These are phyloP conservation scores for Saccharomycodes ludwigii DNA, from an alignment of 805 yeast genomes.

Conservation along the genomic window DNA sequence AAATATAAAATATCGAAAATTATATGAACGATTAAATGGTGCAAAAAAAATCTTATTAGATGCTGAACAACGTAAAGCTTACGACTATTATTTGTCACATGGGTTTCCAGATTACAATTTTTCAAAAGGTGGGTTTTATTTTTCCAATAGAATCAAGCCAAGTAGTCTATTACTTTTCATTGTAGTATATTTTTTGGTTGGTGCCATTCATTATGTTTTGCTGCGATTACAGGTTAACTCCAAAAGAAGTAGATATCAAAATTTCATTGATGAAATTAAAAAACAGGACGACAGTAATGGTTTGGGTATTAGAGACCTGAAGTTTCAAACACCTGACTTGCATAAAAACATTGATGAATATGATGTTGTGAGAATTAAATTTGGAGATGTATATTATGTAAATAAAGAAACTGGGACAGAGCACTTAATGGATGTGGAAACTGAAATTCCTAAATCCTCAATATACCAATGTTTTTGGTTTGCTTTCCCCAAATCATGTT, in stretches of 20 bases:
- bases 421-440: slow-evolving; percentile 18
- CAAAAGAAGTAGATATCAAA: slow-evolving; percentile 43
- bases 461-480: slow-evolving; percentile 14
- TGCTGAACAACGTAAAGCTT: slow-evolving; percentile 48
- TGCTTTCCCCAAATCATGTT: too few species aligned
- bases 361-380: slow-evolving; percentile 41
- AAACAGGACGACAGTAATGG: slow-evolving; percentile 45
- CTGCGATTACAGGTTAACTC: slow-evolving; percentile 42
- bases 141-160: slow-evolving; percentile 37
- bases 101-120: slow-evolving; percentile 70
- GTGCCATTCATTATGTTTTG: slow-evolving; percentile 46
- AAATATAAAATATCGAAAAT: slow-evolving; percentile 31
- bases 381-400: slow-evolving; percentile 46
- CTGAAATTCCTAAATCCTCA: slow-evolving; percentile 4
- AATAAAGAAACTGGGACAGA: slow-evolving; percentile 32
- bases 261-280: slow-evolving; percentile 39
- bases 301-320: slow-evolving; percentile 33
- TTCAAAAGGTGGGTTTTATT: slow-evolving; percentile 41
- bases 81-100: slow-evolving; percentile 69
- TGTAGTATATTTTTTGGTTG: slow-evolving; percentile 38
- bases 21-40: slow-evolving; percentile 62
- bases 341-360: slow-evolving; percentile 31
- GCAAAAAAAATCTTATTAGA: slow-evolving; percentile 64
- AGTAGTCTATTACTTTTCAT: slow-evolving; percentile 39
- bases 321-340: slow-evolving; percentile 29